Evolutionary conservation across 1,284 basidiomycete genomes (phyloP).

Genomic region (Hymenochaete sp.): DNA sequence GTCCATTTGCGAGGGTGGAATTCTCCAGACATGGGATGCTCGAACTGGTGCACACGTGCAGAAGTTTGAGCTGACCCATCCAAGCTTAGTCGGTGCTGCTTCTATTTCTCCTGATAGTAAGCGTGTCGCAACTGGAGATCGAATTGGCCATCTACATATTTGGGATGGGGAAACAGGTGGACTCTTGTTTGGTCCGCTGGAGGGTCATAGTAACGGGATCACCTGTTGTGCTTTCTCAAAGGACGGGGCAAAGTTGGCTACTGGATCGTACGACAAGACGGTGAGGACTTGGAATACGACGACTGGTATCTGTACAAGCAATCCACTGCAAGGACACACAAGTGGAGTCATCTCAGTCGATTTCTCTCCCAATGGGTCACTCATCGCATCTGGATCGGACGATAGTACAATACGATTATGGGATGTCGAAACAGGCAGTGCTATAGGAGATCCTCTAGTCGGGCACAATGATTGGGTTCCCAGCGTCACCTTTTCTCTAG

Average conservation of each 20-base stretch:
- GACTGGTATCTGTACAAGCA: conserved; percentile 1
- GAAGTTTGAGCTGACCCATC: too few relatives aligned
- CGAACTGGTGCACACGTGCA: too few relatives aligned
- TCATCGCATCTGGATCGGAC: conserved; percentile 20
- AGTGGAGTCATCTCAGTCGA: conserved; percentile 11
- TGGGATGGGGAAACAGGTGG: conserved; percentile 12
- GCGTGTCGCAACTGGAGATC: conserved; percentile 17
- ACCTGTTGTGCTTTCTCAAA: conserved; percentile 1
- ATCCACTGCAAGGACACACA: conserved; percentile 11
- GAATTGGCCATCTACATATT: conserved; percentile 16
- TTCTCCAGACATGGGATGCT: too few relatives aligned
- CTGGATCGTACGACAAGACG: conserved; percentile 15
- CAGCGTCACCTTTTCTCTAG: conserved; percentile 1
- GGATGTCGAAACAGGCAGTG: neutral
- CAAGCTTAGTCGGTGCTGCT: too few relatives aligned
- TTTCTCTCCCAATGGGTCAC: conserved; percentile 8
- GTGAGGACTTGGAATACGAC: conserved; percentile 15
- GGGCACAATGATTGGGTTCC: neutral
- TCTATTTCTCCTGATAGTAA: conserved; percentile 17
- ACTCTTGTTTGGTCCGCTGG: neutral
- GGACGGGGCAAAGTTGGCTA: conserved; percentile 14
- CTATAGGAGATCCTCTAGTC: neutral
- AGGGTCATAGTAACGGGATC: conserved; percentile 8
- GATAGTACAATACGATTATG: conserved; percentile 9
- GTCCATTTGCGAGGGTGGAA: too few relatives aligned